Conservation (phyloP, 2,329 filamentous ascomycete species). For the Pleomassaria siparia region DNA sequence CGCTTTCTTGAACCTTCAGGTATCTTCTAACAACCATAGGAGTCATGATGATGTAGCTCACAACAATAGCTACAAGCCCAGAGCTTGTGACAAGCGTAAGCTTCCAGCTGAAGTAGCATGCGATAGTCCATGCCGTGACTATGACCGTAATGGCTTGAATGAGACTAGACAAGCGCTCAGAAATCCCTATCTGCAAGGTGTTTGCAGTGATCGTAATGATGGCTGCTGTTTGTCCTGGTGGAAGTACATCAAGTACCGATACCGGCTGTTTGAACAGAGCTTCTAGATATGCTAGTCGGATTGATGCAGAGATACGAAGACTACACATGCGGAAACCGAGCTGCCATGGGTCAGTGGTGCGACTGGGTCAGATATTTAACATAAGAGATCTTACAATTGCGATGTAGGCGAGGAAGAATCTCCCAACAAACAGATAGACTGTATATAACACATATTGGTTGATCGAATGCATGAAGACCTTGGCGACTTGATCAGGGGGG, state of each 20-base stretch:
- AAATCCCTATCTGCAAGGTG: slow-evolving; percentile 52
- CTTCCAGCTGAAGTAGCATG: slow-evolving; percentile 52
- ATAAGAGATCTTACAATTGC: slow-evolving; percentile 9
- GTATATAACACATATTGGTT: slow-evolving; percentile 12
- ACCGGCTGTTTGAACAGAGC: slow-evolving; percentile 50
- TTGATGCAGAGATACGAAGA: slow-evolving; percentile 48
- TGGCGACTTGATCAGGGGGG: neutral
- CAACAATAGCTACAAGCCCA: slow-evolving; percentile 12
- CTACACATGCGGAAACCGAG: slow-evolving; percentile 46
- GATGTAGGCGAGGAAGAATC: slow-evolving; percentile 11
- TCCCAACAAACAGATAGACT: slow-evolving; percentile 14
- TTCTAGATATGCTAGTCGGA: slow-evolving; percentile 50
- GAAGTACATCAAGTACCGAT: slow-evolving; percentile 48
- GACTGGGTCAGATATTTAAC: too few species aligned
- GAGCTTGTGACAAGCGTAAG: slow-evolving; percentile 50
- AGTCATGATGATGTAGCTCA: slow-evolving; percentile 9
- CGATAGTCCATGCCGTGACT: slow-evolving; percentile 47
- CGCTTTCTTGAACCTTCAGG: slow-evolving; percentile 5
- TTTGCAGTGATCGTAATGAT: slow-evolving; percentile 52
- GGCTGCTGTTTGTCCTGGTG: slow-evolving; percentile 48
- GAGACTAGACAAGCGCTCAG: slow-evolving; percentile 49
- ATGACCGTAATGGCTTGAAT: slow-evolving; percentile 47
- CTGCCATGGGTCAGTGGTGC: slow-evolving; percentile 5
- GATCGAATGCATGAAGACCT: slow-evolving; percentile 3
- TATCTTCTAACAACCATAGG: slow-evolving; percentile 15